Evolutionary conservation across 2,329 filamentous ascomycete genomes (phyloP).

Genomic region (Neonectria faginata): DNA sequence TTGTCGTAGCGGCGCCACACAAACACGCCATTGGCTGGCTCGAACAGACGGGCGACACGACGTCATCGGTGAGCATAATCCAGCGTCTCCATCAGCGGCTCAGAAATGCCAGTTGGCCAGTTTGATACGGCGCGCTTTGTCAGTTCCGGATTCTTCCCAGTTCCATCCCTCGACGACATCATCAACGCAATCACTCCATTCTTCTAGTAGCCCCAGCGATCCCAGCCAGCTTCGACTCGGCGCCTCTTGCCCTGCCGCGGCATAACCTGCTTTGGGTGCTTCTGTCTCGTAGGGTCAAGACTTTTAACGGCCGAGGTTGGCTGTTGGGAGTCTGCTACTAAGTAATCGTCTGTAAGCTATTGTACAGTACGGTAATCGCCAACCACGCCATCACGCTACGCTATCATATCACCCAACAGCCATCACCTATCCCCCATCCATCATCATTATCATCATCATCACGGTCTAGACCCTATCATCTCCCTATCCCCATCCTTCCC

Average conservation of each 20-base stretch:
- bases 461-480: constrained; percentile 3
- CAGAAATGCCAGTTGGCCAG: constrained; percentile 2
- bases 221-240: neutral
- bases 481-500: constrained; percentile 8
- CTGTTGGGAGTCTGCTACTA: neutral
- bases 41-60: neutral
- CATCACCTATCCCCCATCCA: neutral
- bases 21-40: constrained; percentile 19
- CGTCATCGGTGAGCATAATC: constrained; percentile 23
- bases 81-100: neutral
- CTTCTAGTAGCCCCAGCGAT: neutral
- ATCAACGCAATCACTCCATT: constrained; percentile 9
- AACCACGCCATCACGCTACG: neutral
- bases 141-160: constrained; percentile 19
- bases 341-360: neutral
- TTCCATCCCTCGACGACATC: constrained; percentile 30
- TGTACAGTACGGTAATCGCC: neutral
- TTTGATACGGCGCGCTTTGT: constrained; percentile 10
- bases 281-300: neutral
- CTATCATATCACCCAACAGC: neutral
- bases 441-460: neutral
- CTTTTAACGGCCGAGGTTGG: neutral
- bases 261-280: constrained; percentile 4
- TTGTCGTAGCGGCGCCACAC: constrained; percentile 11
- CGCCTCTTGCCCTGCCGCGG: neutral